Base-by-base conservation (phyloP, 148 eudicot genomes). In the Rhododendron simsii region DNA sequence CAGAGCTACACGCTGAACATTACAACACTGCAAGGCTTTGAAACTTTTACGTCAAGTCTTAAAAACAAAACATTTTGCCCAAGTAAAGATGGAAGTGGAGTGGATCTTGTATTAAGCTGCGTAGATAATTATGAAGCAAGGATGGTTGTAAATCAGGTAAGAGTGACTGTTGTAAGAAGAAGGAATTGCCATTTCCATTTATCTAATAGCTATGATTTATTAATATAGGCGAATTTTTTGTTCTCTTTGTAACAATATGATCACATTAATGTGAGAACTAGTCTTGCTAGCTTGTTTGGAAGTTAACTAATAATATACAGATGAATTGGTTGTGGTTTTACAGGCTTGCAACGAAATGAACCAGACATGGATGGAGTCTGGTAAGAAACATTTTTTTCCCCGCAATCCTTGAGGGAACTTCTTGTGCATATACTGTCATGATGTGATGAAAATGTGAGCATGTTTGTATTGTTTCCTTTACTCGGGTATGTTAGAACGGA, bases 51-150 rank as follows among this genome's bases (percentile, higher is more conserved):
- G 87, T 88, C 95, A 84, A 97, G 99, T 91, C 94, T 97, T 84
- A 91, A 69, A 89, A 93, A 95, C 85, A 97, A 93, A 90, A 91
- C 87, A 77, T 93, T 92, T 85, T 81, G 93, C 67, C 91, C 95
- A 65, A 87, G 85, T 84, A 93, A 94, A 89, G 96, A 93, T 87
- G 98, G 94, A 55, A 85, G 87, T 87, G 99, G 99, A 48, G 98
- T 97, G 81, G 99, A 97, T 88, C 99, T 97, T 87, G 99, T 97
- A 69, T 89, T 97, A 85, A 97, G 99, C 87, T 97, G 99, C 85
- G 98, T 97, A 30, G 98, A 97, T 91, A 97, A 97, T 90, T 95
- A 97, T 87, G 99, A 97, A 91, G 99, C 99, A 84, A 94, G 99
- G 89, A 97, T 97, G 99, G 99, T 95, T 67, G 98, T 97, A 85